Base-by-base conservation (phyloP, 257 asterid genomes). In the Capsicum baccatum region DNA sequence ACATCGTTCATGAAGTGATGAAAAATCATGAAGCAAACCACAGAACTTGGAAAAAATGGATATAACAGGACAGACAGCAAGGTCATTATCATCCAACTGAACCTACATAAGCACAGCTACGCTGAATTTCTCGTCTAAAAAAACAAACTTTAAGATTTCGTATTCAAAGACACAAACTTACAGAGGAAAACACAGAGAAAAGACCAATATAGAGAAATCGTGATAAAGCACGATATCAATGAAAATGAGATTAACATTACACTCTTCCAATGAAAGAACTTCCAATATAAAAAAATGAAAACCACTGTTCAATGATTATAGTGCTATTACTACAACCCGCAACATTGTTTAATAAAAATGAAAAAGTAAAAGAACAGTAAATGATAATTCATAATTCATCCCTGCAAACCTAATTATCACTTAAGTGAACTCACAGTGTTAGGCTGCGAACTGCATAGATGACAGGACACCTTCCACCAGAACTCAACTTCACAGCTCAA, bases 401-500 rank as follows among this genome's bases (percentile, higher is more conserved):
- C 64, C 62, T 52, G 44, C 79, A 52, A 82, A 66, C 33, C 67
- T 63, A 82, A 16, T 33, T 81, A 63, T 67, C 21, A 81, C 42
- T 57, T 81, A 76, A 81, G 70, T 47, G 78, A 42, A 66, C 84
- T 59, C 74, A 81, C 47, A 52, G 70, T 63, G 63, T 44, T 60
- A 62, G 57, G 84, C 59, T 10, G 78, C 58, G 7, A 47, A 42
- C 84, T 6, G 33, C 21, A 44, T 83, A 85, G 17, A 68, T 62
- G 74, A 81, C 88, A 83, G 47, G 19, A 48, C 64, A 47, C 50
- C 12, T 44, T 0, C 85, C 83, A 47, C 87, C 52, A 47, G 62
- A 86, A 83, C 82, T 80, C 86, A 71, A 64, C 87, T 85, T 96
- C 93, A 94, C 74, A 96, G 95, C 91, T 96, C 97, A 59, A 96